Base-by-base conservation (phyloP, 345 rosid genomes). In the Linum lewisii region DNA sequence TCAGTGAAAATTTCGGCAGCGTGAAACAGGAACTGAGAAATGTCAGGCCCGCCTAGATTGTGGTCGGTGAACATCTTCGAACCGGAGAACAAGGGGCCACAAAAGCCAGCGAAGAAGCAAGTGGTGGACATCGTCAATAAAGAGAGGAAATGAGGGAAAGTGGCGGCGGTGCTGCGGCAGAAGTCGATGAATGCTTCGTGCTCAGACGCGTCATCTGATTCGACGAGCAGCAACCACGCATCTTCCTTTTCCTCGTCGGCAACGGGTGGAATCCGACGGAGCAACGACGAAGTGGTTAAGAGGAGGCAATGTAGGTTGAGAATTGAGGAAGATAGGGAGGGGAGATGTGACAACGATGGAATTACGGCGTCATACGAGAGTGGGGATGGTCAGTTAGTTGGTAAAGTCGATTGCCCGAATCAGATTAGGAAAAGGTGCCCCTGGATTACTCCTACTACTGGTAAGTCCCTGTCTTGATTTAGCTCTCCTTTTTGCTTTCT, bases 171-270 rank as follows among this genome's bases (percentile, higher is more conserved):
- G 9, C 47, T 42, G 47, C 47, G 47, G 47, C 47, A 42, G 47
- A 42, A 42, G 63, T 90, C 95, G 18, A 56, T 81, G 52, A 86
- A 84, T 77, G 95, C 90, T 58, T 90, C 95, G 13, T 90, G 92
- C 63, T 90, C 97, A 8, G 97, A 90, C 78, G 95, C 97, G 52
- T 90, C 97, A 21, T 81, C 87, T 1, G 95, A 90, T 68, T 87
- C 95, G 2, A 80, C 83, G 47, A 42, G 18, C 47, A 42, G 47
- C 15, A 85, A 95, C 72, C 81, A 83, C 60, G 90, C 93, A 68
- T 87, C 95, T 18, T 42, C 47, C 2, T 42, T 16, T 11, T 42
- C 14, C 3, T 42, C 47, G 47, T 3, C 47, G 47, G 1, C 47
- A 4, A 11, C 47, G 47, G 47, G 47, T 42, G 47, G 47, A 42